These are phyloP conservation scores for Ophiostoma australiae DNA, from an alignment of 2,329 filamentous ascomycete species.

Conservation along the genomic window DNA sequence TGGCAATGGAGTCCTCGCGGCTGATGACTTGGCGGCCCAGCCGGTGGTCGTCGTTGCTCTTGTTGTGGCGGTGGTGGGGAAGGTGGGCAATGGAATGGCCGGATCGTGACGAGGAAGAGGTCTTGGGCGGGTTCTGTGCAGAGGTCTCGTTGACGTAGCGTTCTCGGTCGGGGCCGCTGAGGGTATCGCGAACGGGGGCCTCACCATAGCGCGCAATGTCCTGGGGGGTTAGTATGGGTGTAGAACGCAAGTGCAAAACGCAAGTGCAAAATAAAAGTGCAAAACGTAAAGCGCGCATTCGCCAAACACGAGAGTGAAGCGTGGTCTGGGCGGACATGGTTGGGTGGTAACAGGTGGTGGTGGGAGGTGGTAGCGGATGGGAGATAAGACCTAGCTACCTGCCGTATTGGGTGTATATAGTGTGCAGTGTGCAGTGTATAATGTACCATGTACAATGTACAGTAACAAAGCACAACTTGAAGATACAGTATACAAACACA, in stretches of 20 bases:
- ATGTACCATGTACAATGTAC: neutral
- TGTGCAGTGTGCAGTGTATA: neutral
- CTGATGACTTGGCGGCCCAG: conserved; percentile 66
- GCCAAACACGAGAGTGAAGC: neutral
- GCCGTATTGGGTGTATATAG: neutral
- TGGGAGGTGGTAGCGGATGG: neutral
- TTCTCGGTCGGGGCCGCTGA: conserved; percentile 64
- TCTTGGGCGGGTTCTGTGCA: conserved; percentile 50
- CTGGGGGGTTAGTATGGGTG: conserved; percentile 35
- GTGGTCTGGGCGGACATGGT: neutral
- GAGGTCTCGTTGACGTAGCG: conserved; percentile 54
- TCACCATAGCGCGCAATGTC: conserved; percentile 74
- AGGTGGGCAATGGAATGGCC: conserved; percentile 60
- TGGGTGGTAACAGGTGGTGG: neutral
- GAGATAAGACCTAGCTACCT: conserved; percentile 6
- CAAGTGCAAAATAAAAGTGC: too few relatives aligned
- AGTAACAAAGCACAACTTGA: neutral
- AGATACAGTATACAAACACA: neutral
- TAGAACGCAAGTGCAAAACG: neutral
- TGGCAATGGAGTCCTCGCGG: conserved; percentile 65
- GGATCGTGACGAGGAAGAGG: conserved; percentile 58
- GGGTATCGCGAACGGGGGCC: conserved; percentile 66
- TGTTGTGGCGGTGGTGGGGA: conserved; percentile 58
- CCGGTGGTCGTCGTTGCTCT: conserved; percentile 61
- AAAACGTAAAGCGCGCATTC: neutral